phyloP scores from a whole-genome alignment of 805 yeast genomes.

The Candida hungchunana region DNA sequence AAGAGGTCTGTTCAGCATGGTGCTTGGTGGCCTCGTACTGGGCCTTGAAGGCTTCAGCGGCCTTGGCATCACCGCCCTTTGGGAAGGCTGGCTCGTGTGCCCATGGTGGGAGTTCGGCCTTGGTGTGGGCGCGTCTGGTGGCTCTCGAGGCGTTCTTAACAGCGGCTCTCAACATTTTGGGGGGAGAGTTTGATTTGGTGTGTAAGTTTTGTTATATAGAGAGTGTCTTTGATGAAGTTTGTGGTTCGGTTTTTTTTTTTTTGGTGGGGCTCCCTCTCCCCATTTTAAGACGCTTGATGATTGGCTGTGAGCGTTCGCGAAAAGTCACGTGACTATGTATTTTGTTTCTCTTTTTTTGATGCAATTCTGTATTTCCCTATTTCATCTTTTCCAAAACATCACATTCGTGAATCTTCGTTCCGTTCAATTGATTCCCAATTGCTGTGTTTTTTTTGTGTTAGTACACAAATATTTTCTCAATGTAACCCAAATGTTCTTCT shows the following conservation, averaged over 20 bases:
- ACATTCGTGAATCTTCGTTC: conserved; percentile 51
- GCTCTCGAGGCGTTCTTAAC: conserved; percentile 23
- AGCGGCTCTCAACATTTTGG: conserved; percentile 40
- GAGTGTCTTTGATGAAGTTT: background rate
- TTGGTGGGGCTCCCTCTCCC: too few species aligned
- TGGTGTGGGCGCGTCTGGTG: conserved; percentile 20
- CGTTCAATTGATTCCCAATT: conserved; percentile 73
- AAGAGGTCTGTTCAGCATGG: conserved; percentile 76
- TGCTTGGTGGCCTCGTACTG: conserved; percentile 59
- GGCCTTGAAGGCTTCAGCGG: conserved; percentile 62
- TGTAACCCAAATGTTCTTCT: background rate
- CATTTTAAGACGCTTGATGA: too few species aligned
- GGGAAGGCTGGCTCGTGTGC: conserved; percentile 47
- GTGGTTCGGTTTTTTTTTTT: conserved; percentile 16
- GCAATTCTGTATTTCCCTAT: conserved; percentile 6
- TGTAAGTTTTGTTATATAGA: background rate
- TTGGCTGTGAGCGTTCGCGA: background rate
- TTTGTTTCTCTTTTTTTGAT: conserved; percentile 7
- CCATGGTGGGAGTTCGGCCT: conserved; percentile 34
- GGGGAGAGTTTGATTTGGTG: background rate
- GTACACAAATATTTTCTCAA: conserved; percentile 2
- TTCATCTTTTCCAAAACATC: conserved; percentile 41
- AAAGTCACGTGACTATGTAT: conserved; percentile 11
- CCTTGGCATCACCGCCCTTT: conserved; percentile 25
- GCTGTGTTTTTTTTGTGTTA: conserved; percentile 27